Conservation (phyloP, 495 filamentous ascomycete genomes). For the Penicillium taxi region DNA sequence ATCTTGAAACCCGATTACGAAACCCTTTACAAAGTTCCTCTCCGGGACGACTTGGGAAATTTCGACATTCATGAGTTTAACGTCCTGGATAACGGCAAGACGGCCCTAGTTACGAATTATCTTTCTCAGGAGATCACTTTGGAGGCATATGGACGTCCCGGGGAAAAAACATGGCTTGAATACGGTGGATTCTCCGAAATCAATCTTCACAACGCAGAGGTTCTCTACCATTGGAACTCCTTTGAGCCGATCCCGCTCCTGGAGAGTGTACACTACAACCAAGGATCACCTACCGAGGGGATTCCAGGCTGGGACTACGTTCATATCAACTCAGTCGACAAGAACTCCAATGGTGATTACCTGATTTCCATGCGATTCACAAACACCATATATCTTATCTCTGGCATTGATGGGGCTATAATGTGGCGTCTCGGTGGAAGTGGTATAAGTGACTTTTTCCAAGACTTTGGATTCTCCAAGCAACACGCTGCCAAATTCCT, state of each 20-base stretch:
- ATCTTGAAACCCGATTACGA: slow-evolving; percentile 25
- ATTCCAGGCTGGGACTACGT: slow-evolving; percentile 48
- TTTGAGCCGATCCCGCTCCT: slow-evolving; percentile 27
- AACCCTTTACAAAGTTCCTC: slow-evolving; percentile 24
- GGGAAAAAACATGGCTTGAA: slow-evolving; percentile 24
- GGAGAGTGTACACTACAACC: slow-evolving; percentile 20
- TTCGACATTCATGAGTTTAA: slow-evolving; percentile 44
- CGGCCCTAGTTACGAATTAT: slow-evolving; percentile 38
- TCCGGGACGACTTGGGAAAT: slow-evolving; percentile 23
- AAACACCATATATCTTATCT: slow-evolving; percentile 49
- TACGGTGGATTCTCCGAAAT: slow-evolving; percentile 35
- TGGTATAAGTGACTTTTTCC: slow-evolving; percentile 26
- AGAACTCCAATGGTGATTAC: slow-evolving; percentile 47
- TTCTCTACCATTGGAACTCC: slow-evolving; percentile 39
- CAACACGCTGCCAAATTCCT: slow-evolving; percentile 54
- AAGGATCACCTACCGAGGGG: slow-evolving; percentile 7
- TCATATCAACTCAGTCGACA: slow-evolving; percentile 55
- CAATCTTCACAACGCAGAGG: slow-evolving; percentile 31
- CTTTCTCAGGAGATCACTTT: slow-evolving; percentile 33
- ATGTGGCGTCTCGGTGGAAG: slow-evolving; percentile 50
- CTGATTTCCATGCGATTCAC: slow-evolving; percentile 50
- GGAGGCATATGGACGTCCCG: slow-evolving; percentile 26
- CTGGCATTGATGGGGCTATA: slow-evolving; percentile 46
- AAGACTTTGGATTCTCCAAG: slow-evolving; percentile 48
- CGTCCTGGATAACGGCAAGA: slow-evolving; percentile 25